A percentile compares a stretch with the other conserved stretches of the same genome.
These are phyloP conservation scores for Peribolospora baueri DNA, from an alignment of 768 basidiomycete species.

Conservation along the genomic window DNA sequence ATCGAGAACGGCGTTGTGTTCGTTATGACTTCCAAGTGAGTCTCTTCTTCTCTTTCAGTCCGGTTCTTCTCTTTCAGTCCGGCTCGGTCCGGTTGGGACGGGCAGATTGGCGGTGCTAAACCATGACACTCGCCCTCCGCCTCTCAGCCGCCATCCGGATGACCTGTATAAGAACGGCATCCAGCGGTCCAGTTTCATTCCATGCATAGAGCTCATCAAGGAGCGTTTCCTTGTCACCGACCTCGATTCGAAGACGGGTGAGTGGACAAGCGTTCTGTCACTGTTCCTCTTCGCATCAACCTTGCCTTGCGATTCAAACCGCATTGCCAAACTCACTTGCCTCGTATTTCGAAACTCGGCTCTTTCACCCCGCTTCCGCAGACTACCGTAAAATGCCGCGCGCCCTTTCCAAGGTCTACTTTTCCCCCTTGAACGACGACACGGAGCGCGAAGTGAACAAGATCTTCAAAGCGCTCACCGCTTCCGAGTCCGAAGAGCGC, in stretches of 20 bases:
- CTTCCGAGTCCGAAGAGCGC: slow-evolving; percentile 21
- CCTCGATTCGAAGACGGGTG: slow-evolving; percentile 83
- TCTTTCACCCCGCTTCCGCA: slow-evolving; percentile 16
- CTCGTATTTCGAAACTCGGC: not conserved
- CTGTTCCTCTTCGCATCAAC: not conserved
- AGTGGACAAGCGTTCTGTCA: slow-evolving; percentile 8
- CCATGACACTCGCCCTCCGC: not conserved
- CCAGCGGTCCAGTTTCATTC: slow-evolving; percentile 78
- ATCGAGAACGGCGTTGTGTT: slow-evolving; percentile 71
- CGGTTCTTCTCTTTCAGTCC: not conserved
- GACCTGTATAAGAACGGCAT: slow-evolving; percentile 98
- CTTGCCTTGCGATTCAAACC: not conserved
- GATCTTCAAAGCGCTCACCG: slow-evolving; percentile 51
- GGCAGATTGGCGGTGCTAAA: not conserved
- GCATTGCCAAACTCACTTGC: not conserved
- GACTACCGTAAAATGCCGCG: slow-evolving; percentile 89
- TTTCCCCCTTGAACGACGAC: slow-evolving; percentile 44
- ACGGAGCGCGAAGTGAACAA: slow-evolving; percentile 50
- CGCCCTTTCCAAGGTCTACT: slow-evolving; percentile 83
- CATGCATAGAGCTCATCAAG: slow-evolving; percentile 83
- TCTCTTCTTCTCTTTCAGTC: slow-evolving; percentile 1
- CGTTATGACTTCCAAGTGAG: slow-evolving; percentile 92
- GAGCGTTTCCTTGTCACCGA: slow-evolving; percentile 64
- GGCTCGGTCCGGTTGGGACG: not conserved
- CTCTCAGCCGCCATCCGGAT: slow-evolving; percentile 69